phyloP scores from a whole-genome alignment of 2,329 filamentous ascomycete species.

The Neopestalotiopsis rosae region DNA sequence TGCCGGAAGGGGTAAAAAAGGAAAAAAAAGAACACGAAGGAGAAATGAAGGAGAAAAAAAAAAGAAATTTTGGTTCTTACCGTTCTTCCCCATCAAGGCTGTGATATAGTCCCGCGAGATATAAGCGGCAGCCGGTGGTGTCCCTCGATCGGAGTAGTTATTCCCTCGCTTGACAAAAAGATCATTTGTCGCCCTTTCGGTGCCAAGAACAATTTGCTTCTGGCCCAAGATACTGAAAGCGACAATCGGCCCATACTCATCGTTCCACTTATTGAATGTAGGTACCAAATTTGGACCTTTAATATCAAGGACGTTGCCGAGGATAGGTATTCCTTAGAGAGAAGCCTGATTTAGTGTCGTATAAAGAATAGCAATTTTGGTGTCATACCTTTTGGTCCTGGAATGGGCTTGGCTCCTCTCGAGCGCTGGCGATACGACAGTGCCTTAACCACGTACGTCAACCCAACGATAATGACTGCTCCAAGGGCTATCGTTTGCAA shows the following conservation, averaged over 20 bases:
- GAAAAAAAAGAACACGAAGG: no score
- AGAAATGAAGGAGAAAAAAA: no score
- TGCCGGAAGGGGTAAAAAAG: not conserved
- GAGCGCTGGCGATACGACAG: slow-evolving; percentile 1
- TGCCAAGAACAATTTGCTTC: slow-evolving; percentile 14
- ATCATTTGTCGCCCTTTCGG: not conserved
- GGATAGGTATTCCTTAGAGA: not conserved
- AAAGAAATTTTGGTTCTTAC: not conserved
- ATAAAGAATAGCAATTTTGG: not conserved
- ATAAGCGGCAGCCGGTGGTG: slow-evolving; percentile 1
- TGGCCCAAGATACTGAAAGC: slow-evolving; percentile 9
- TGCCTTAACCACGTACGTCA: not conserved
- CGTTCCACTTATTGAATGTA: slow-evolving; percentile 16
- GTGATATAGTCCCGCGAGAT: slow-evolving; percentile 2
- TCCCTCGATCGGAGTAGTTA: slow-evolving; percentile 12
- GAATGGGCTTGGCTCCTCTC: slow-evolving; percentile 3
- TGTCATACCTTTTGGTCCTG: slow-evolving; percentile 11
- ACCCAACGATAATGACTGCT: not conserved
- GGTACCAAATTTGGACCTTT: slow-evolving; percentile 1
- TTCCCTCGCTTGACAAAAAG: slow-evolving; percentile 18
- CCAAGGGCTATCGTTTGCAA: not conserved
- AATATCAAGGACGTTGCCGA: not conserved
- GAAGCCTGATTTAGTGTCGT: not conserved
- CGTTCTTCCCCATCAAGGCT: slow-evolving; percentile 8
- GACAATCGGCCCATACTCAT: slow-evolving; percentile 11